Evolutionary conservation across 2,329 filamentous ascomycete genomes (phyloP).

Genomic region (Tolypocladium guangdongense): DNA sequence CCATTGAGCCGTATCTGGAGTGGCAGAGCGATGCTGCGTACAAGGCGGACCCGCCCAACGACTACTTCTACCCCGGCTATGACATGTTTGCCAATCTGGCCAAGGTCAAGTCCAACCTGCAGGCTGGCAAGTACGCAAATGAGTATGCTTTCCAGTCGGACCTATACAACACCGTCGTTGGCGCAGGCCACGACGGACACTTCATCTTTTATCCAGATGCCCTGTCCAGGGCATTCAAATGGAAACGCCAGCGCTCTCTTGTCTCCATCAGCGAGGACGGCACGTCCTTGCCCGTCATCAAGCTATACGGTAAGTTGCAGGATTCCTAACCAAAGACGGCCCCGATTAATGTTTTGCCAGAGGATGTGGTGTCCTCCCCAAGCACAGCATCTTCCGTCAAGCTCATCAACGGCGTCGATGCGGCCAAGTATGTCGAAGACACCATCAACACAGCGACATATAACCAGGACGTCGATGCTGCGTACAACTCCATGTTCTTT

Average conservation of each 20-base stretch:
- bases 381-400: conserved; percentile 11
- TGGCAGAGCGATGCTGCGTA: conserved; percentile 38
- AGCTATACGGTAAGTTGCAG: conserved; percentile 8
- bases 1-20: conserved; percentile 29
- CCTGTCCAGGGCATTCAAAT: conserved; percentile 5
- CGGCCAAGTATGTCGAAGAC: conserved; percentile 11
- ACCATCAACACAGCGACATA: conserved; percentile 8
- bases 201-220: conserved; percentile 24
- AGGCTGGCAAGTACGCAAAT: conserved; percentile 30
- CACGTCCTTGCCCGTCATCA: conserved; percentile 9
- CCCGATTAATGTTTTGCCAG: background rate
- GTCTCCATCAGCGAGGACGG: conserved; percentile 25
- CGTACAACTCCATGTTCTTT: conserved; percentile 29
- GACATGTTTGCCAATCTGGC: conserved; percentile 37
- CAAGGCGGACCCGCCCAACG: conserved; percentile 38
- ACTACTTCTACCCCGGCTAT: conserved; percentile 35
- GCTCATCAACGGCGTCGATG: conserved; percentile 15
- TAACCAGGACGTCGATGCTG: conserved; percentile 15
- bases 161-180: conserved; percentile 38
- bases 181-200: conserved; percentile 52
- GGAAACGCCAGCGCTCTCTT: conserved; percentile 20
- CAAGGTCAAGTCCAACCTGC: conserved; percentile 30
- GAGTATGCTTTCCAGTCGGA: conserved; percentile 46
- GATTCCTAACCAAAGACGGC: background rate
- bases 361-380: conserved; percentile 10